These are phyloP conservation scores for Monilinia fructigena DNA, from an alignment of 2,329 filamentous ascomycete genomes.

Conservation along the genomic window DNA sequence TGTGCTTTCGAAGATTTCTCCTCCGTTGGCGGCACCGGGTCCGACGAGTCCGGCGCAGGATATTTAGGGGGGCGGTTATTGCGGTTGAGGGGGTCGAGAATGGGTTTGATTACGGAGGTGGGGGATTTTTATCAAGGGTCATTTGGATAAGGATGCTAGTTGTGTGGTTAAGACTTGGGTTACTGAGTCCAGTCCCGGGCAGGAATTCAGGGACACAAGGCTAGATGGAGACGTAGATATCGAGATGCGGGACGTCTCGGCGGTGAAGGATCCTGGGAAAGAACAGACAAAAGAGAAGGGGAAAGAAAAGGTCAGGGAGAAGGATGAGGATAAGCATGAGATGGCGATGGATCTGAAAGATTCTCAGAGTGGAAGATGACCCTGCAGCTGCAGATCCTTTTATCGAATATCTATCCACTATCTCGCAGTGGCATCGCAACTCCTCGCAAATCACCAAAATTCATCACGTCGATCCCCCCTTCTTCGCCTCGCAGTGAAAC, in stretches of 20 bases:
- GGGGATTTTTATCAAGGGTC: conserved; percentile 58
- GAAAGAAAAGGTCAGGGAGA: background rate
- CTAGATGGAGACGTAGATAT: conserved; percentile 22
- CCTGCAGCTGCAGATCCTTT: conserved; percentile 43
- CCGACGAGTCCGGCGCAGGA: conserved; percentile 42
- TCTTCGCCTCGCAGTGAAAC: conserved; percentile 12
- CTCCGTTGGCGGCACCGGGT: conserved; percentile 53
- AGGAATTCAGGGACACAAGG: background rate
- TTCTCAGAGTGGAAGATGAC: background rate
- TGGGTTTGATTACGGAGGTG: conserved; percentile 51
- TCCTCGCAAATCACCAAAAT: conserved; percentile 66
- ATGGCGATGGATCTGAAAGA: conserved; percentile 15
- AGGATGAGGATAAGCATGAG: background rate
- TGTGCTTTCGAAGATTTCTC: conserved; percentile 72
- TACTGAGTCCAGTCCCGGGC: conserved; percentile 9
- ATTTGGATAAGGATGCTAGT: conserved; percentile 35
- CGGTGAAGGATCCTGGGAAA: background rate
- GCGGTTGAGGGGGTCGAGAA: conserved; percentile 74
- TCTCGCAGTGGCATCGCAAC: conserved; percentile 72
- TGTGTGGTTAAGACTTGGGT: conserved; percentile 38
- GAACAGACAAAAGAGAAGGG: background rate
- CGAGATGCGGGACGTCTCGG: conserved; percentile 27
- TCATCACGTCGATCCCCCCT: conserved; percentile 46
- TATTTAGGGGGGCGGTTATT: conserved; percentile 73
- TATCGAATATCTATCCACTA: conserved; percentile 63